Percentiles rank a stretch among this genome's conserved stretches.
These are phyloP conservation scores for Salix exigua DNA, from an alignment of 345 rosid genomes.

Conservation along the genomic window DNA sequence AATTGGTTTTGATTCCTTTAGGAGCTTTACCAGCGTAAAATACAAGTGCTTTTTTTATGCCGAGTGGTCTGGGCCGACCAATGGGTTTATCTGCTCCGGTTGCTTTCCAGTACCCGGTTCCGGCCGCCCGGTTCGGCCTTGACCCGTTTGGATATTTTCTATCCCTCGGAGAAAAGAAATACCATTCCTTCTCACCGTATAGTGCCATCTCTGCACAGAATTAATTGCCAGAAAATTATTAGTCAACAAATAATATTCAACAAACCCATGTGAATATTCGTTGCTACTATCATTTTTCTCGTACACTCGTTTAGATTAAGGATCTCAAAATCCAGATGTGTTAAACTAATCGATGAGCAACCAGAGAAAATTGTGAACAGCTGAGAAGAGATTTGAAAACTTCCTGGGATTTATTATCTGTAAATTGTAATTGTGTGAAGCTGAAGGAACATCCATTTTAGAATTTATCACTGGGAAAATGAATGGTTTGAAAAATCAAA, in stretches of 20 bases:
- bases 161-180: conserved; percentile 83
- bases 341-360: neutral
- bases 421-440: neutral
- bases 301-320: neutral
- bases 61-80: conserved; percentile 67
- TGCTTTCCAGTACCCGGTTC: conserved; percentile 87
- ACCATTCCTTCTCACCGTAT: conserved; percentile 95
- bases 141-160: conserved; percentile 86
- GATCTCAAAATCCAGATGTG: neutral
- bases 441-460: neutral
- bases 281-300: neutral
- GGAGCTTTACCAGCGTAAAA: conserved; percentile 92
- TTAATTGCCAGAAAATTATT: neutral
- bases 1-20: conserved; percentile 72
- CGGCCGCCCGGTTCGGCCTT: conserved; percentile 87
- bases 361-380: neutral
- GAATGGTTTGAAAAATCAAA: neutral
- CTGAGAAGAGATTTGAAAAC: neutral
- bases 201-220: conserved; percentile 47
- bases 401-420: neutral
- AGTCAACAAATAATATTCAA: neutral
- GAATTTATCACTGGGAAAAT: neutral
- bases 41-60: conserved; percentile 82
- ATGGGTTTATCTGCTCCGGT: conserved; percentile 93
- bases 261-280: neutral